Evolutionary conservation across 371 early-diverging fungal species (phyloP), one percentile per base, ranked within the genome.

Genomic region (Mucor indicus): DNA sequence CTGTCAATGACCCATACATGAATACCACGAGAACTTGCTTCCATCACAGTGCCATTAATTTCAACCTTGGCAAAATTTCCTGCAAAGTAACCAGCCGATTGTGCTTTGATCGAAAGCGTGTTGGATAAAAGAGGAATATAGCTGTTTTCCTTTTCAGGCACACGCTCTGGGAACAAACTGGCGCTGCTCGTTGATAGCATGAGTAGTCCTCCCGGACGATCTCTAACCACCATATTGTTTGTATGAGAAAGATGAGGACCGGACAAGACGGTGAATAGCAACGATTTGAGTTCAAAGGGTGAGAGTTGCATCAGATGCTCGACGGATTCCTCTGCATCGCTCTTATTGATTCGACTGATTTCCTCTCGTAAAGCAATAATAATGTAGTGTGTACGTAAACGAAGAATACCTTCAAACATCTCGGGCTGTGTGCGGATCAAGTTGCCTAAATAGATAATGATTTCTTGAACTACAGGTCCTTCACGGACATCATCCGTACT

Each of bases 351-450:
- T 9, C 88, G 77, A n/a, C 85, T 79, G 36, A 93, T 83, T 53
- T 91, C 91, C 55, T 93, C 93, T 19, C 90, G 72, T 47, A 93
- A 69, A 0, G 90, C 90, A 62, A 89, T 85, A 35, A 93, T 81
- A 53, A 93, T 80, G 48, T 80, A 84, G 55, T 89, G 89, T 2
- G 85, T 88, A 4, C 91, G 81, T 1, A 93, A 71, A 5, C 90
- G 76, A 68, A 90, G 75, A 50, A 93, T 90, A 13, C 92, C 92
- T 15, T 85, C 83, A 72, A 93, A 90, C 60, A 90, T 60, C 10
- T 62, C 55, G 0, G 90, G 86, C 12, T 72, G 65, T 1, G 84
- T 74, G 11, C 90, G 78, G 24, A 90, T 83, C 29, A 91, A 73
- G 13, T 80, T 81, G 4, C 90, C 90, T 9, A 90, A 71, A 50